Evolutionary conservation across 2,329 filamentous ascomycete genomes (phyloP).

Genomic region (Aspergillus melleus): DNA sequence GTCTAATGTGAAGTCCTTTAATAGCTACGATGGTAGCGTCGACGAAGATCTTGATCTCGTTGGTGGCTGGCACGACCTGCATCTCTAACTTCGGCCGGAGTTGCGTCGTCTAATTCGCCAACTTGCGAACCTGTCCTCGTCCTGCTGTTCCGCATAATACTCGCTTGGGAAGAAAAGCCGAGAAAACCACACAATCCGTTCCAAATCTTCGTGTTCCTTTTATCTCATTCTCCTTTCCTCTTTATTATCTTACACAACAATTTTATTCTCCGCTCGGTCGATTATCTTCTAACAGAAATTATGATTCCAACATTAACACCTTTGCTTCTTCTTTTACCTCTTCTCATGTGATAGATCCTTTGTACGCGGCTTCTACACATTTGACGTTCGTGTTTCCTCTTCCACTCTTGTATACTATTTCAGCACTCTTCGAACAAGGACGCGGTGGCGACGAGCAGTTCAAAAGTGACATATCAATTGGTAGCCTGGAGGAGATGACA

Average conservation of each 20-base stretch:
- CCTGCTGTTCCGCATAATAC: constrained; percentile 20
- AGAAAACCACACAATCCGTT: constrained; percentile 1
- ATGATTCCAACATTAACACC: background rate
- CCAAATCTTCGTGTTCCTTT: background rate
- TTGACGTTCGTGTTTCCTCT: constrained; percentile 15
- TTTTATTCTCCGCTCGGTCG: background rate
- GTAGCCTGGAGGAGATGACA: constrained; percentile 10
- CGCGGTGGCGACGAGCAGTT: constrained; percentile 17
- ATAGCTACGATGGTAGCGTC: constrained; percentile 52
- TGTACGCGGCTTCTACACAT: constrained; percentile 12
- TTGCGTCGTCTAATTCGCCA: constrained; percentile 6
- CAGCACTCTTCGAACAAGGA: constrained; percentile 14
- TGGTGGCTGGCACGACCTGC: constrained; percentile 79
- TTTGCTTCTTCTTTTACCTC: constrained; percentile 9
- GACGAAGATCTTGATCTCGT: constrained; percentile 88
- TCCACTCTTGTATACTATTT: constrained; percentile 25
- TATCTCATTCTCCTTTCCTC: background rate
- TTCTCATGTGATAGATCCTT: constrained; percentile 20
- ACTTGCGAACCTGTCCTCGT: constrained; percentile 14
- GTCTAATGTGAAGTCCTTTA: constrained; percentile 32
- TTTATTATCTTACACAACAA: background rate
- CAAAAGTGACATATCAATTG: constrained; percentile 22
- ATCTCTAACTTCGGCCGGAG: constrained; percentile 48
- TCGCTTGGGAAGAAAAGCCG: constrained; percentile 3
- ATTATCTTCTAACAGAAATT: constrained; percentile 4